Evolutionary conservation across 768 basidiomycete genomes (phyloP), one percentile per base, ranked within the genome.

Genomic region (Cyclocybe aegerita): DNA sequence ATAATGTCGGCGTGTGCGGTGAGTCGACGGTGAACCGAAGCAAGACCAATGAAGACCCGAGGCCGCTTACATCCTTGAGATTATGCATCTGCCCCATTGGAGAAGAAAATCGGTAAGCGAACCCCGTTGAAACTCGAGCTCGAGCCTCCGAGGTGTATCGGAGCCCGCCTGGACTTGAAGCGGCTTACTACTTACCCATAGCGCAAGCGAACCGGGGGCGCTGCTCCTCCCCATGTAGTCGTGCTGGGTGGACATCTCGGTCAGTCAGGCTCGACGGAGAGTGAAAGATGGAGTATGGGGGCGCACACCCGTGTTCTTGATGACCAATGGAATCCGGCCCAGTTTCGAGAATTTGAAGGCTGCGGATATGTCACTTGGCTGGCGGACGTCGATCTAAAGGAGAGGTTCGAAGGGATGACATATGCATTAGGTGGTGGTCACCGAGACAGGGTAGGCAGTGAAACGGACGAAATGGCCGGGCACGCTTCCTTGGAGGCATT

Each of bases 231-330:
- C 77, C 50, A 69, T 73, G 57, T 76, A 78, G 52, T 79, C 77
- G 49, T 79, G 77, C 77, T 79, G 38, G 1, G 4, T 7, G 6
- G 14, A 9, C 8, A n/a, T 29, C 23, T 54, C 33, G 23, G 32
- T 41, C n/a, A 16, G 4, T 7, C 14, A 34, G 16, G 6, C 15
- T 29, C n/a, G 4, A 9, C 5, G 12, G 15, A 10, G 29, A 35
- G 31, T n/a, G 37, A n/a, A n/a, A 29, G 15, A 45, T 35, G 11
- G 36, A 5, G 36, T 5, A 46, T 11, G 33, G 14, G n/a, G 23
- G 61, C 74, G 58, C 53, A 78, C 76, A 16, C 79, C 79, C 11
- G 78, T 77, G 52, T 80, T 81, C 55, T 78, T 76, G 11, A 81
- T 66, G 4, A 74, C 71, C 16, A 80, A 52, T 5, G 76, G 75